phyloP scores from a whole-genome alignment of 2,329 filamentous ascomycete species.

The Huntiella omanensis region DNA sequence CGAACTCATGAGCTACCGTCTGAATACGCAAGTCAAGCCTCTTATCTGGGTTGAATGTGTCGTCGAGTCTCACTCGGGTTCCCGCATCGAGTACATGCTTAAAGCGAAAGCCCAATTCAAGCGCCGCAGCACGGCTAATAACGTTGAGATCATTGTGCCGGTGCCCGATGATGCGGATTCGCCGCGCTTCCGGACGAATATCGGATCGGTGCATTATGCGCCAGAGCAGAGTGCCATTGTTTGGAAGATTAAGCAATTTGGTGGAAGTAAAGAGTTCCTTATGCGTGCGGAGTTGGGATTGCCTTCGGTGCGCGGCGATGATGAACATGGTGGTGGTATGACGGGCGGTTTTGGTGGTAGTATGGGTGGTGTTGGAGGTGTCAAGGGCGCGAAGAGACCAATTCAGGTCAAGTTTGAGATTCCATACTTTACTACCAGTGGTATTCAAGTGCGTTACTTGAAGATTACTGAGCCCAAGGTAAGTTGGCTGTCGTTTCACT shows the following conservation, averaged over 20 bases:
- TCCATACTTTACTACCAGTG: slow-evolving; percentile 99
- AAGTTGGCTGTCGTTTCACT: slow-evolving; percentile 17
- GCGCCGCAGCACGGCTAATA: slow-evolving; percentile 90
- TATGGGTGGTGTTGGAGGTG: slow-evolving; percentile 72
- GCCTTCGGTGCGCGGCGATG: slow-evolving; percentile 83
- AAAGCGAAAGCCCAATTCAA: slow-evolving; percentile 98
- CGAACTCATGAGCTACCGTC: slow-evolving; percentile 95
- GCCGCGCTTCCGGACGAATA: slow-evolving; percentile 90
- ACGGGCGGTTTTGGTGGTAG: slow-evolving; percentile 92
- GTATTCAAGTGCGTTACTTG: slow-evolving; percentile 92
- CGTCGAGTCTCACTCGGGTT: slow-evolving; percentile 88
- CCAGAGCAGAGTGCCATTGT: slow-evolving; percentile 95
- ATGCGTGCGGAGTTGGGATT: slow-evolving; percentile 95
- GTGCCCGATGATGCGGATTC: slow-evolving; percentile 95
- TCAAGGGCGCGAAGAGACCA: slow-evolving; percentile 75
- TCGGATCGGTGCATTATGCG: slow-evolving; percentile 91
- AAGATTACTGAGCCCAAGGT: slow-evolving; percentile 99
- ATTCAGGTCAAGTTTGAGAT: slow-evolving; percentile 99
- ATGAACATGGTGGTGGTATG: slow-evolving; percentile 92
- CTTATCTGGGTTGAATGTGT: slow-evolving; percentile 98
- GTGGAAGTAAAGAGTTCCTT: slow-evolving; percentile 92
- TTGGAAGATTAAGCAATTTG: slow-evolving; percentile 99
- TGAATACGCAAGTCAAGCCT: slow-evolving; percentile 97
- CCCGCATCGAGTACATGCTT: slow-evolving; percentile 95
- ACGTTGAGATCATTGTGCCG: slow-evolving; percentile 92